A percentile compares a stretch with the other conserved stretches of the same genome.
These are phyloP conservation scores for Phialophora macrospora DNA, from an alignment of 2,329 filamentous ascomycete species.

Conservation along the genomic window DNA sequence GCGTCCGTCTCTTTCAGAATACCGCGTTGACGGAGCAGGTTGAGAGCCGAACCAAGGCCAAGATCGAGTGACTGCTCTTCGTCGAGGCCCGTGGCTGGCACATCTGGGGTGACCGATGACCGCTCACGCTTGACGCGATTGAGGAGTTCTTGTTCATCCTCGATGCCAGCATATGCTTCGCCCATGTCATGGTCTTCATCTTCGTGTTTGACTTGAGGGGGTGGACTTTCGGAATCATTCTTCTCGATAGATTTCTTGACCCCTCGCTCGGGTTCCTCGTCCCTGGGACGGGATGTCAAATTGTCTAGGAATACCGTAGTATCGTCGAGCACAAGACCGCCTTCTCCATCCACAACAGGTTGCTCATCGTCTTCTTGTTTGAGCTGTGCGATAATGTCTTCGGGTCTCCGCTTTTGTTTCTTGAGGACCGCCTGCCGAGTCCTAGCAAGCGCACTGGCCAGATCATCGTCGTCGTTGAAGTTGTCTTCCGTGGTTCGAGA, in stretches of 20 bases:
- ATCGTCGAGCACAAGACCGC: conserved; percentile 89
- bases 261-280: conserved; percentile 50
- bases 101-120: conserved; percentile 52
- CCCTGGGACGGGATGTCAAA: conserved; percentile 66
- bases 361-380: conserved; percentile 63
- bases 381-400: conserved; percentile 83
- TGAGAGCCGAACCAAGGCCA: conserved; percentile 80
- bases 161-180: conserved; percentile 57
- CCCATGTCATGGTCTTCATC: conserved; percentile 62
- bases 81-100: conserved; percentile 75
- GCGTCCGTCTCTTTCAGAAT: conserved; percentile 71
- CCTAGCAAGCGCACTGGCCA: conserved; percentile 82
- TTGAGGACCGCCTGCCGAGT: conserved; percentile 84
- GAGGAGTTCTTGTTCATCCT: conserved; percentile 55
- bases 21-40: conserved; percentile 82
- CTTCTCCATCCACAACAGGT: conserved; percentile 52
- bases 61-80: conserved; percentile 79
- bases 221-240: conserved; percentile 11
- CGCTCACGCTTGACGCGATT: conserved; percentile 58
- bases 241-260: conserved; percentile 35
- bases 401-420: conserved; percentile 87
- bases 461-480: conserved; percentile 88
- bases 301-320: conserved; percentile 93
- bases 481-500: conserved; percentile 67
- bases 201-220: conserved; percentile 45